Evolutionary conservation across 805 yeast genomes (phyloP).

Genomic region (Candida boleticola): DNA sequence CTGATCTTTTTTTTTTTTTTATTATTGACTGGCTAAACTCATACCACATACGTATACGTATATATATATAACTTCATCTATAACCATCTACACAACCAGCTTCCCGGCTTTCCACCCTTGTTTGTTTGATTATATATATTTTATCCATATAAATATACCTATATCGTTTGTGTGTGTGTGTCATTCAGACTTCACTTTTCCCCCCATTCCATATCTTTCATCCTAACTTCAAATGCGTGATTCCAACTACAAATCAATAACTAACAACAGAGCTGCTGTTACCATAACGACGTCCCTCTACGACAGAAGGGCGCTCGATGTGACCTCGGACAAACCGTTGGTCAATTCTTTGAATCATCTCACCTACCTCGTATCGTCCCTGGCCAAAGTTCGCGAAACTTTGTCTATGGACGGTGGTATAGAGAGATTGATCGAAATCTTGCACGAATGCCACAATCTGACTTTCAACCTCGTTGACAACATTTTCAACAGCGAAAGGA

Average conservation of each 20-base stretch:
- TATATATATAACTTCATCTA: no score
- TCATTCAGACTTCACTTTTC: no score
- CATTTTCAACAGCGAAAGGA: slow-evolving; percentile 36
- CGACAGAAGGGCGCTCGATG: slow-evolving; percentile 89
- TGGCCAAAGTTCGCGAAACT: slow-evolving; percentile 88
- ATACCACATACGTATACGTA: no score
- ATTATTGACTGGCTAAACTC: no score
- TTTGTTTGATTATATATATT: no score
- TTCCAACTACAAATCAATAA: slow-evolving; percentile 75
- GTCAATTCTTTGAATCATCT: slow-evolving; percentile 90
- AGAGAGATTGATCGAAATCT: slow-evolving; percentile 79
- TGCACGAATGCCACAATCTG: slow-evolving; percentile 69
- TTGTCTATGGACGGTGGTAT: slow-evolving; percentile 88
- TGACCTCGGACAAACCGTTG: slow-evolving; percentile 83
- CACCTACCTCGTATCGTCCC: slow-evolving; percentile 80
- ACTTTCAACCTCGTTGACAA: slow-evolving; percentile 27
- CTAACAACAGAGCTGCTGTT: slow-evolving; percentile 86
- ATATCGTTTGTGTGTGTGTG: no score
- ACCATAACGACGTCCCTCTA: slow-evolving; percentile 85
- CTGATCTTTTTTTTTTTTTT: no score
- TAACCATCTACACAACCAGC: no score
- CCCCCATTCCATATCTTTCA: no score
- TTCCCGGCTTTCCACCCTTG: no score
- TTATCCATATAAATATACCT: no score
- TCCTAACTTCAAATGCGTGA: no score